Conservation (phyloP, 805 yeast species). For the Candida pseudofarinosa region DNA sequence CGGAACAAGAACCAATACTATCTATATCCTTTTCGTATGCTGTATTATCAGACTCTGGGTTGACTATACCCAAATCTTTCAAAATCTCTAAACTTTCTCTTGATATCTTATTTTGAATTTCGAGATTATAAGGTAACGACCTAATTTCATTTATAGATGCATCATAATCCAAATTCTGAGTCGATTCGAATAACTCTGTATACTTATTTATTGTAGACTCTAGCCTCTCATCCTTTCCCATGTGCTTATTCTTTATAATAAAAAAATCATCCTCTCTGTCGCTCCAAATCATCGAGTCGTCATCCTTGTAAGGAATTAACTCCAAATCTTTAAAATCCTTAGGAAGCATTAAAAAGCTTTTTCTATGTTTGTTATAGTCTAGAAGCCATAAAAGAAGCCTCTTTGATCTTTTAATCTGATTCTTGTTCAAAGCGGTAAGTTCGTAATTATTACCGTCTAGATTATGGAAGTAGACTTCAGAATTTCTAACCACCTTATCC, state of each 20-base stretch:
- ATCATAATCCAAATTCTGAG: slow-evolving; percentile 8
- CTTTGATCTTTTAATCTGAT: slow-evolving; percentile 31
- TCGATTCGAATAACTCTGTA: slow-evolving; percentile 12
- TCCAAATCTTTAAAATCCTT: slow-evolving; percentile 5
- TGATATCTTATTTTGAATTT: slow-evolving; percentile 5
- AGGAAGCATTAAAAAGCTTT: slow-evolving; percentile 16
- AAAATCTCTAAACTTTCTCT: slow-evolving; percentile 15
- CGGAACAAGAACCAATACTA: neutral
- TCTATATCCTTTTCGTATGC: neutral
- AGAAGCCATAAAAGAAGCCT: slow-evolving; percentile 37
- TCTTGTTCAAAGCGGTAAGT: slow-evolving; percentile 23
- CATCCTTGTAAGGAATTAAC: slow-evolving; percentile 26
- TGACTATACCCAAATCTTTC: slow-evolving; percentile 14
- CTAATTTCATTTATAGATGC: slow-evolving; percentile 13
- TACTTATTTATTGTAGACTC: slow-evolving; percentile 8
- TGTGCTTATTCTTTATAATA: slow-evolving; percentile 7
- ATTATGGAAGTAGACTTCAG: slow-evolving; percentile 34
- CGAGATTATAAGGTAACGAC: slow-evolving; percentile 7
- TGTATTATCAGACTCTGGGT: neutral
- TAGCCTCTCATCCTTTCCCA: slow-evolving; percentile 1
- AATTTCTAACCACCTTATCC: slow-evolving; percentile 21
- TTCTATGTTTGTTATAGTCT: slow-evolving; percentile 27
- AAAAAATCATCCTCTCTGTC: slow-evolving; percentile 17
- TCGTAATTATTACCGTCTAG: slow-evolving; percentile 24
- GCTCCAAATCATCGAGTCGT: slow-evolving; percentile 31